Conservation (phyloP, 371 early-diverging fungal species). For the Rhizopus arrhizus region DNA sequence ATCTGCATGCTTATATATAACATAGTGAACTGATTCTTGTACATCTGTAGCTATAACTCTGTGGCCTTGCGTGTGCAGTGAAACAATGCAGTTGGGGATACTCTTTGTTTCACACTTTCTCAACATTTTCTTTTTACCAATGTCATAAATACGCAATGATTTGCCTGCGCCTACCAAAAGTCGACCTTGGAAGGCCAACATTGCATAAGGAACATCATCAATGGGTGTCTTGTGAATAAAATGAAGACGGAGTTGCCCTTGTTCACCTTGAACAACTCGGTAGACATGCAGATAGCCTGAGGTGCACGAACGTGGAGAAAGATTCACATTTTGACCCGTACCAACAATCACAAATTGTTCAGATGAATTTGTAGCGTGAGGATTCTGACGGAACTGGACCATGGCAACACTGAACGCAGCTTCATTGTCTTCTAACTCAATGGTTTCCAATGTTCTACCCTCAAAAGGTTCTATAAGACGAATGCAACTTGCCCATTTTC, state of each 20-base stretch:
- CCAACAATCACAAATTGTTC: conserved; percentile 82
- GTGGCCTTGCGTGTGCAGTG: conserved; percentile 81
- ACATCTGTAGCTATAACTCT: conserved; percentile 86
- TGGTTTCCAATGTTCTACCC: conserved; percentile 69
- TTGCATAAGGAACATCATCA: conserved; percentile 84
- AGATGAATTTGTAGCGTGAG: conserved; percentile 39
- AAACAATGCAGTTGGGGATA: conserved; percentile 76
- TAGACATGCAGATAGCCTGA: conserved; percentile 80
- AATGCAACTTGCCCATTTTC: conserved; percentile 90
- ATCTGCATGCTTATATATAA: conserved; percentile 70
- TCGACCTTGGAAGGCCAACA: conserved; percentile 87
- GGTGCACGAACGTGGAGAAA: conserved; percentile 73
- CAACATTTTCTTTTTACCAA: conserved; percentile 90
- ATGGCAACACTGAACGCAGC: conserved; percentile 84
- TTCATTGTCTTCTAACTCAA: conserved; percentile 86
- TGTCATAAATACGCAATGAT: conserved; percentile 86
- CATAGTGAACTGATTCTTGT: conserved; percentile 87
- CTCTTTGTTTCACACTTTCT: conserved; percentile 85
- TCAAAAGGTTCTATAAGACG: conserved; percentile 82
- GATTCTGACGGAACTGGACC: conserved; percentile 71
- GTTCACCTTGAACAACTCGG: conserved; percentile 66
- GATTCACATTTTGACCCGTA: conserved; percentile 72
- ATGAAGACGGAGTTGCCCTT: conserved; percentile 54
- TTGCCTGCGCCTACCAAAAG: conserved; percentile 89
- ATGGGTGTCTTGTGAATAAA: conserved; percentile 85